Base-by-base conservation (phyloP, 1,284 basidiomycete species). In the Phaffia rhodozyma region DNA sequence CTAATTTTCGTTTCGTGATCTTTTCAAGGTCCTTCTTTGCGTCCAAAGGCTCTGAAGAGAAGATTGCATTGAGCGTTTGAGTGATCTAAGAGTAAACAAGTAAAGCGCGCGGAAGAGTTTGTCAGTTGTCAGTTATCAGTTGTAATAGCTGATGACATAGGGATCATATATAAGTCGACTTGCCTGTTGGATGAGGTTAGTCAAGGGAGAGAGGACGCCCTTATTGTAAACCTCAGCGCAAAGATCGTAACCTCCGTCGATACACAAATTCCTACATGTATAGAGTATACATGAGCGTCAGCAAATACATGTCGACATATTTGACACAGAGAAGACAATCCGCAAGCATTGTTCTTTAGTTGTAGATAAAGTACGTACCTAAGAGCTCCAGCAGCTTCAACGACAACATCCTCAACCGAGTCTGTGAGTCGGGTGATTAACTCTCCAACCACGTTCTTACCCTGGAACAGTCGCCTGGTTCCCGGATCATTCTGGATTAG, bases 191-290 rank as follows among this genome's bases (percentile, higher is more conserved):
- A 71, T 73, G 21, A 76, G 69, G 5, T 71, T 69, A 20, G 66
- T 69, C 63, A 91, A 75, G 0, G 87, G 88, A 1, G 84, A 80
- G 62, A 94, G 79, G 61, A 96, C 84, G 68, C 87, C 87, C 78
- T 96, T 96, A 76, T 97, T 96, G 76, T 86, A 93, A 89, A 97
- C 94, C 75, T 96, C 90, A 3, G 86, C 88, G 70, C 91, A 92
- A 52, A 94, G 87, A 71, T 94, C 90, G 71, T 87, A 87, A 52
- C 91, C 91, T 27, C 89, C 91, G 72, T 96, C 91, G 71, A 97
- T 87, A 70, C 90, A 92, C 29, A 96, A 76, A 76, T 96, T 97
- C 68, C 91, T 92, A 70, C 23, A 68, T 38, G 21, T 43, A 21
- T 38, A 27, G 32, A 5, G 32, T 55, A 25, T 27, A 27, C 9